A percentile compares a stretch with the other conserved stretches of the same genome.
Evolutionary conservation across 768 basidiomycete species (phyloP).

Genomic region (Tubosaeta sp.): DNA sequence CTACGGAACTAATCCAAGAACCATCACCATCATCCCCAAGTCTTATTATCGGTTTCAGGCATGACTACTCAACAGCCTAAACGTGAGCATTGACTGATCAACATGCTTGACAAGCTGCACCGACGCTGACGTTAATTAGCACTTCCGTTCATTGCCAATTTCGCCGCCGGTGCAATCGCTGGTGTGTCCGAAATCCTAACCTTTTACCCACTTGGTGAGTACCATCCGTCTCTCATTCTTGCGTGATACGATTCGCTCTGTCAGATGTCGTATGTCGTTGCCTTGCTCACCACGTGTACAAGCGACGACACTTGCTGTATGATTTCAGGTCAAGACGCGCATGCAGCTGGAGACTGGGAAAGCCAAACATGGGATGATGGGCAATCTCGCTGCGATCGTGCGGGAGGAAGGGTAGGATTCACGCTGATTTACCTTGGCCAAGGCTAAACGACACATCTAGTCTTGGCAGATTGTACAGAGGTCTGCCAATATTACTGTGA

Average conservation of each 20-base stretch:
- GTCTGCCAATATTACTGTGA: conserved; percentile 30
- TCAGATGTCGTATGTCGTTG: conserved; percentile 75
- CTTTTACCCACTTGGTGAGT: conserved; percentile 85
- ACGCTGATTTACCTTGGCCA: background rate
- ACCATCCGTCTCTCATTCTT: background rate
- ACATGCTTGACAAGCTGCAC: background rate
- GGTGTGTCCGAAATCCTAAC: conserved; percentile 82
- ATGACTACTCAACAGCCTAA: conserved; percentile 32
- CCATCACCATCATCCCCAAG: background rate
- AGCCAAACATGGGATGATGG: conserved; percentile 68
- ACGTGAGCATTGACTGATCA: conserved; percentile 16
- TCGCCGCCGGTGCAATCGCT: conserved; percentile 93
- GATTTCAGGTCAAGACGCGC: conserved; percentile 85
- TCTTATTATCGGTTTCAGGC: background rate
- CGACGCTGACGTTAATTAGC: conserved; percentile 39
- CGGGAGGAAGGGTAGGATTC: conserved; percentile 80
- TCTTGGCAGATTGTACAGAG: conserved; percentile 82
- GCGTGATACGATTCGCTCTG: background rate
- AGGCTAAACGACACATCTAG: conserved; percentile 35
- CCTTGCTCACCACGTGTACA: background rate
- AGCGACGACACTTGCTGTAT: conserved; percentile 4
- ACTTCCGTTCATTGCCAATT: conserved; percentile 83
- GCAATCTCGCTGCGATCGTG: conserved; percentile 79
- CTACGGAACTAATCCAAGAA: background rate
- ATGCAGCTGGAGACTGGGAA: conserved; percentile 95